These are phyloP conservation scores for Syzygium malaccense DNA, from an alignment of 441 rosid genomes.

Conservation along the genomic window DNA sequence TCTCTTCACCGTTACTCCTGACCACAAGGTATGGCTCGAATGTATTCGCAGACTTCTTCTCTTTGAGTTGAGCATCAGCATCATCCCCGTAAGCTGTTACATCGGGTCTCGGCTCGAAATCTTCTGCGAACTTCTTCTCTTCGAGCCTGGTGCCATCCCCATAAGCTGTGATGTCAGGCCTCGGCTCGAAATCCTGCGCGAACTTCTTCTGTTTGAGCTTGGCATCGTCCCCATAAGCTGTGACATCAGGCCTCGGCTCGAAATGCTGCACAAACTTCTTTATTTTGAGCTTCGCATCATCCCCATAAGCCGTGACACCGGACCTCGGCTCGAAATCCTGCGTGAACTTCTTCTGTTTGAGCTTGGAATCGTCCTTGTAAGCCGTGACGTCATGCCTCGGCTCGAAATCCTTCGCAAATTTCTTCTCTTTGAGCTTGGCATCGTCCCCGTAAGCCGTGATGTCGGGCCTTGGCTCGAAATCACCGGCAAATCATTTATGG, in stretches of 20 bases:
- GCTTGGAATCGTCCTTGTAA: neutral
- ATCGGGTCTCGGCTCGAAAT: conserved; percentile 5
- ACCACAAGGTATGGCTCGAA: neutral
- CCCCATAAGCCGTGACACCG: neutral
- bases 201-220: neutral
- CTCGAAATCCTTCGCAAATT: neutral
- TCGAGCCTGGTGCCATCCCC: neutral
- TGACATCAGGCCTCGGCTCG: neutral
- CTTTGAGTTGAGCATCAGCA: neutral
- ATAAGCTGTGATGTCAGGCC: neutral
- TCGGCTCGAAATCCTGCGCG: neutral
- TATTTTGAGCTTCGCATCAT: neutral
- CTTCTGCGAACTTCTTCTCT: neutral
- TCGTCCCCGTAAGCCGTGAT: neutral
- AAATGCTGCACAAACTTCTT: neutral
- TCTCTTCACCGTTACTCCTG: neutral
- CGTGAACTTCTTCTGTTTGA: neutral
- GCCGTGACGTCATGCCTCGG: neutral
- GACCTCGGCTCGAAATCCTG: neutral
- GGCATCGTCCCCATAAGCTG: neutral
- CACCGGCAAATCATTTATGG: neutral
- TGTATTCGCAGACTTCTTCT: neutral
- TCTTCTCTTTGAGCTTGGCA: neutral
- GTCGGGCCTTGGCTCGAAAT: neutral
- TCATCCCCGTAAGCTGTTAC: neutral